These are phyloP conservation scores for Rhodomyrtus tomentosa DNA, from an alignment of 345 rosid species.

Conservation along the genomic window DNA sequence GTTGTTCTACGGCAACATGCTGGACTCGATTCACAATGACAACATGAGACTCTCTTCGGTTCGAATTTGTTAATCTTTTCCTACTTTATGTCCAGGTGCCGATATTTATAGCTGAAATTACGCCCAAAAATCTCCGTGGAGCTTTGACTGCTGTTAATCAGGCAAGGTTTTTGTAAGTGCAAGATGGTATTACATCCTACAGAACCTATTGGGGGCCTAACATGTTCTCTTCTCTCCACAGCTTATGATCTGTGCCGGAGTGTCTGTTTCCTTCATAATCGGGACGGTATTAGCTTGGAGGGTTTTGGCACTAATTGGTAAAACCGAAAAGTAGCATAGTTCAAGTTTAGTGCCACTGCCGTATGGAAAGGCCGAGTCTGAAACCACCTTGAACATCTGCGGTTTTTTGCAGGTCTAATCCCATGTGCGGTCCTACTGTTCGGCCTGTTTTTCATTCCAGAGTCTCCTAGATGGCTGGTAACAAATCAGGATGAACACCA, in stretches of 20 bases:
- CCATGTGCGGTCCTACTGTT: slow-evolving; percentile 4
- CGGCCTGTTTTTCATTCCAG: slow-evolving; percentile 10
- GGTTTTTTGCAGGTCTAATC: background rate
- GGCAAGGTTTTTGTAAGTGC: slow-evolving; percentile 21
- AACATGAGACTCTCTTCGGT: background rate
- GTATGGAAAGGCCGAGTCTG: background rate
- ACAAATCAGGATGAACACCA: background rate
- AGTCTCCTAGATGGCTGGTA: slow-evolving; percentile 25
- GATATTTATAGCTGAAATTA: slow-evolving; percentile 77
- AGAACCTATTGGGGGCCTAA: background rate
- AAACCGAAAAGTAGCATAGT: background rate
- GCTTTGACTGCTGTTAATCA: slow-evolving; percentile 73
- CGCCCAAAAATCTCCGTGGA: slow-evolving; percentile 80
- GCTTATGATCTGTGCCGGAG: slow-evolving; percentile 72
- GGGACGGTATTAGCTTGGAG: slow-evolving; percentile 83
- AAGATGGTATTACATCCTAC: background rate
- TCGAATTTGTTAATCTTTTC: background rate
- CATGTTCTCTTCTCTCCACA: slow-evolving; percentile 14
- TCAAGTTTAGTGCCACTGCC: background rate
- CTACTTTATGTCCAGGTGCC: slow-evolving; percentile 41
- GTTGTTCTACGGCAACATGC: background rate
- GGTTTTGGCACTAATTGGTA: slow-evolving; percentile 67
- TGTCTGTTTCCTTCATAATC: slow-evolving; percentile 72
- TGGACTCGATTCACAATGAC: background rate
- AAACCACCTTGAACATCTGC: background rate